phyloP scores from a whole-genome alignment of 176 grass and related monocot genomes.

The Bromus sterilis region DNA sequence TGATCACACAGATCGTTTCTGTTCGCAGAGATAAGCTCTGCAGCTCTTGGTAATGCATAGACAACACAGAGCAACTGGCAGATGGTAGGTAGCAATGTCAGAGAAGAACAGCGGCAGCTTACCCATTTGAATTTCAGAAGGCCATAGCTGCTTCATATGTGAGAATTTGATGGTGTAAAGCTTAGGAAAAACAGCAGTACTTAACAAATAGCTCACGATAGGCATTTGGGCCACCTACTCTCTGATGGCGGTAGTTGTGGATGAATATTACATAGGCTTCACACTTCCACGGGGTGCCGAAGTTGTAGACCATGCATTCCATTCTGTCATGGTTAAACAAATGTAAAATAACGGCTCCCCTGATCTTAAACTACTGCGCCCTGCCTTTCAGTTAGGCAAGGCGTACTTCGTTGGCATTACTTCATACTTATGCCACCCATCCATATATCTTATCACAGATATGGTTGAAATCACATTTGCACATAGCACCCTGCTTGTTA shows the following conservation, averaged over 20 bases:
- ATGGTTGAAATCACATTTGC: background rate
- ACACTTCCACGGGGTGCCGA: conserved; percentile 42
- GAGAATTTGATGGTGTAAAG: background rate
- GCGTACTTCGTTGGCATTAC: conserved; percentile 32
- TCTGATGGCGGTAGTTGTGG: conserved; percentile 30
- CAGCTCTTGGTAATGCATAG: background rate
- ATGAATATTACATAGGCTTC: conserved; percentile 41
- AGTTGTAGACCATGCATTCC: conserved; percentile 54
- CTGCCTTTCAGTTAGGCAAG: conserved; percentile 42
- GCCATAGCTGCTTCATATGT: background rate
- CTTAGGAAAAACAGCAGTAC: background rate
- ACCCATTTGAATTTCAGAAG: background rate
- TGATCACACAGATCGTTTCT: background rate
- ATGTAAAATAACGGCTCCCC: conserved; percentile 1
- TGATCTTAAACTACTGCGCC: conserved; percentile 33
- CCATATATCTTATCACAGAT: background rate
- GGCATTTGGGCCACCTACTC: conserved; percentile 39
- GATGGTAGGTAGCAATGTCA: background rate
- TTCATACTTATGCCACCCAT: background rate
- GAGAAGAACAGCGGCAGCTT: background rate
- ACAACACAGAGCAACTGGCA: background rate
- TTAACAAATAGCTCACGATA: conserved; percentile 13
- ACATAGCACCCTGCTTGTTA: background rate
- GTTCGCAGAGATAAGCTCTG: background rate
- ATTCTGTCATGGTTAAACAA: conserved; percentile 39